Evolutionary conservation across 208 protist species (phyloP).

Genomic region (Leishmania turanica): DNA sequence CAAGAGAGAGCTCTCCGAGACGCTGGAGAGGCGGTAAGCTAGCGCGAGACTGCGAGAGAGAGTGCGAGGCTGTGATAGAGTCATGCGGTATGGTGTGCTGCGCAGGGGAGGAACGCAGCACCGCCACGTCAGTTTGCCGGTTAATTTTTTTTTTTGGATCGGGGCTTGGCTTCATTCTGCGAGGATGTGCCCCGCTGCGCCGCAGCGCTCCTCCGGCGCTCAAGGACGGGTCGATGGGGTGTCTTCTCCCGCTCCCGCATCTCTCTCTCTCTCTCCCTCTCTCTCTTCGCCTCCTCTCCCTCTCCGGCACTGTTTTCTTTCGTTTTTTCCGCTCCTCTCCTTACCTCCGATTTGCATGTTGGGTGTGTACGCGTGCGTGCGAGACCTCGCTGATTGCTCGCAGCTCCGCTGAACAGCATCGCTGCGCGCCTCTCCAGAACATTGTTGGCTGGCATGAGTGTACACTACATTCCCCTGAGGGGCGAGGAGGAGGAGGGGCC

Average conservation of each 20-base stretch:
- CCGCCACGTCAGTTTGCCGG: not conserved
- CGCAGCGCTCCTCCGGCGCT: not conserved
- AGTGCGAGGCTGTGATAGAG: too few relatives aligned
- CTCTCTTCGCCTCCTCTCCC: not conserved
- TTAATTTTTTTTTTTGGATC: not conserved
- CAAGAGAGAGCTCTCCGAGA: conserved; percentile 52
- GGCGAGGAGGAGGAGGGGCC: not conserved
- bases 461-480: not conserved
- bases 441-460: not conserved
- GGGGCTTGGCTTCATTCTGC: not conserved
- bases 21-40: conserved; percentile 55
- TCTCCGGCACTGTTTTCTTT: not conserved
- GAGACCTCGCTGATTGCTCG: not conserved
- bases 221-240: not conserved
- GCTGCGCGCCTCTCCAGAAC: not conserved
- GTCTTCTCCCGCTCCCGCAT: not conserved
- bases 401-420: not conserved
- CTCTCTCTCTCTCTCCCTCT: not conserved
- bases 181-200: not conserved
- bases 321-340: not conserved
- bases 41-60: not conserved
- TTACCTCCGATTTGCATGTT: not conserved
- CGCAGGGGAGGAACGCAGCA: not conserved
- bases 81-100: not conserved
- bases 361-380: not conserved